Base-by-base conservation (phyloP, 2,329 filamentous ascomycete genomes). In the Neopestalotiopsis sp. region DNA sequence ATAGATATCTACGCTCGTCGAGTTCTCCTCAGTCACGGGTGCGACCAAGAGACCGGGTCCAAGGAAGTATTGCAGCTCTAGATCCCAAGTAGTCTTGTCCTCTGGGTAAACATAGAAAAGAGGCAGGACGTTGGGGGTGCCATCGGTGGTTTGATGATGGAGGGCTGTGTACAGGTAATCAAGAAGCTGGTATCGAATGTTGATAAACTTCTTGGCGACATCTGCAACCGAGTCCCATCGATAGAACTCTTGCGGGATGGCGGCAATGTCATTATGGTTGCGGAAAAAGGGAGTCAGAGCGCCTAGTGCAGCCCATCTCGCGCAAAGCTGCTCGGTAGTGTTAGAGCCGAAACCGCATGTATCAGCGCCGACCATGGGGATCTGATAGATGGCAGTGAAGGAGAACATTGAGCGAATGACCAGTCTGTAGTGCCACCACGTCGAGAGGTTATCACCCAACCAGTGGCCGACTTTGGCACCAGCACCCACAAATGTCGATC, bases 201-300 rank as follows among this genome's bases (percentile, higher is more conserved):
- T 87, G 73, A 94, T 92, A 45, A 88, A 90, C 72, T 89, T 91
- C 67, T 84, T 86, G 0, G 89, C 91, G 0, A 91, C 89, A 1
- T 84, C 80, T 0, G 90, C 82, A 1, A 92, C 91, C 1, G 82
- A 80, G 0, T 84, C 80, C 89, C 90, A 94, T 38, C 84, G 87
- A 79, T 94, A 94, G 77, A 93, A 92, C 76, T 94, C 92, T 75
- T 94, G 92, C 0, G 83, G 77, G n/a, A 87, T 83, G 3, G 79
- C 78, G 40, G 72, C 75, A 63, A 76, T 87, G 57, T 85, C 78
- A 69, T 91, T 91, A 81, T 95, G 92, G 78, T 94, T 91, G 70
- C 92, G 90, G 82, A 90, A 94, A 82, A 95, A 94, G 0, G 91
- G 90, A 49, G 87, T 85, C 82, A 94, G 94, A 9, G 92, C 92